phyloP scores from a whole-genome alignment of 345 rosid genomes.

The Eucalyptus erythrocorys region DNA sequence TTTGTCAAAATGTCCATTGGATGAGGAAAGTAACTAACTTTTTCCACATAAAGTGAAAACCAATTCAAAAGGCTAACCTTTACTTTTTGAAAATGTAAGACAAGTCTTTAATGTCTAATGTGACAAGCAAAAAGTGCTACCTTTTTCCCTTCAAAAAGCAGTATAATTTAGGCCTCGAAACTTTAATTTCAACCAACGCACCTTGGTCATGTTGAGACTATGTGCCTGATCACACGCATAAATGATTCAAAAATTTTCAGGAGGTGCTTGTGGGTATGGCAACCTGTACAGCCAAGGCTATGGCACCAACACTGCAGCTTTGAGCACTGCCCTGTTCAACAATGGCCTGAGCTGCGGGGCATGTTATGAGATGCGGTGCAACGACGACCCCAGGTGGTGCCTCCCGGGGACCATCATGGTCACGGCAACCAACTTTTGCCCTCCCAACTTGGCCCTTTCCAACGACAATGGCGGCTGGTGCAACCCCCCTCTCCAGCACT shows the following conservation, averaged over 20 bases:
- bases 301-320: slow-evolving; percentile 70
- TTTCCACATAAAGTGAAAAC: background rate
- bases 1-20: background rate
- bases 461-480: slow-evolving; percentile 99
- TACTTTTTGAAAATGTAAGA: background rate
- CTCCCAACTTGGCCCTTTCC: slow-evolving; percentile 62
- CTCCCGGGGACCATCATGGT: slow-evolving; percentile 41
- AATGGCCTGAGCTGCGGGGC: slow-evolving; percentile 66
- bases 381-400: slow-evolving; percentile 61
- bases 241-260: background rate
- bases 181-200: background rate
- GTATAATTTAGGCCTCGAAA: background rate
- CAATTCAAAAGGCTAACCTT: background rate
- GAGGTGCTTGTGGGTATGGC: slow-evolving; percentile 82
- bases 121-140: background rate
- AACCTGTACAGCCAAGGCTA: slow-evolving; percentile 64
- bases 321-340: slow-evolving; percentile 68
- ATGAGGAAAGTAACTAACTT: background rate
- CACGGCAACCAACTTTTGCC: slow-evolving; percentile 82
- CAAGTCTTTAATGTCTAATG: background rate
- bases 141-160: background rate
- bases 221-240: background rate
- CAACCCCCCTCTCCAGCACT: slow-evolving; percentile 92
- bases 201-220: background rate
- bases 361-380: slow-evolving; percentile 58